phyloP scores from a whole-genome alignment of 495 filamentous ascomycete genomes.

The Podospora anserina region DNA sequence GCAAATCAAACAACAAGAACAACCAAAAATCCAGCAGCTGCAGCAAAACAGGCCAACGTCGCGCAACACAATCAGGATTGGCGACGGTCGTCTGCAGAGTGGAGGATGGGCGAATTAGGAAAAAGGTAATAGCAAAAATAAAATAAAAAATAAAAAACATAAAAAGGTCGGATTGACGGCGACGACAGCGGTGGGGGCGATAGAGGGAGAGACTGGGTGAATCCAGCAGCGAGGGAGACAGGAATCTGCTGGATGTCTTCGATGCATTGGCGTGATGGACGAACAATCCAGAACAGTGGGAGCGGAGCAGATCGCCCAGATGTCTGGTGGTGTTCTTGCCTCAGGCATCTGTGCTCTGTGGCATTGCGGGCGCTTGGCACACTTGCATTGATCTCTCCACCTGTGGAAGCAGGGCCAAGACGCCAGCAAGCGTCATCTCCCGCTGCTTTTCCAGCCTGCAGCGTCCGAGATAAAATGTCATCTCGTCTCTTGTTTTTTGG shows the following conservation, averaged over 20 bases:
- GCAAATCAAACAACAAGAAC: constrained; percentile 31
- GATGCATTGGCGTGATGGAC: constrained; percentile 8
- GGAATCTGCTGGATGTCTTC: constrained; percentile 24
- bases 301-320: background rate
- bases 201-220: background rate
- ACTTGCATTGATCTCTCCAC: constrained; percentile 10
- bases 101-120: constrained; percentile 5
- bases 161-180: constrained; percentile 13
- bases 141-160: constrained; percentile 7
- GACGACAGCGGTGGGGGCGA: constrained; percentile 3
- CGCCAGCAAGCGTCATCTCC: constrained; percentile 7
- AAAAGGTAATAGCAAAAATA: constrained; percentile 7
- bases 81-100: constrained; percentile 1
- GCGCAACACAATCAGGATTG: constrained; percentile 1
- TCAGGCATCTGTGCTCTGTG: background rate
- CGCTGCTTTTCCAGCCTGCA: constrained; percentile 7
- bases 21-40: background rate
- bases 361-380: background rate
- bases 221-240: constrained; percentile 30
- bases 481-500: background rate
- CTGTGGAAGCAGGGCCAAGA: constrained; percentile 5
- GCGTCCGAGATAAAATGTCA: background rate
- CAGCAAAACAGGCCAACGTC: constrained; percentile 9
- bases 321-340: constrained; percentile 1
- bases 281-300: background rate